phyloP scores from a whole-genome alignment of 352 stramenopile genomes.

The Phytophthora palmivora region DNA sequence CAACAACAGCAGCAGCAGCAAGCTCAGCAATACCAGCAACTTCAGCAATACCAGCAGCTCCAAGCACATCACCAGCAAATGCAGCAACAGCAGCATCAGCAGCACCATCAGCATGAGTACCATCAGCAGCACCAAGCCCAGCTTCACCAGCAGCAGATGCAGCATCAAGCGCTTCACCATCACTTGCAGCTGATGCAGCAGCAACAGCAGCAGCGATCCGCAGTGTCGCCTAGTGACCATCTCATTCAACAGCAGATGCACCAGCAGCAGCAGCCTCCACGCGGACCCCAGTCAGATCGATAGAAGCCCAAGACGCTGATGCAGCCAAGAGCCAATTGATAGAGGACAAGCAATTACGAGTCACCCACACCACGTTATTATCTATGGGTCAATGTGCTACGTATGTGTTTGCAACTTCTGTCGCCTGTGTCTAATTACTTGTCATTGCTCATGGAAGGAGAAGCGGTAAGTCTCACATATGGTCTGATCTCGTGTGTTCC shows the following conservation, averaged over 20 bases:
- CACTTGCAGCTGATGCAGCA: conserved; percentile 61
- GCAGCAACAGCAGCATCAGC: conserved; percentile 43
- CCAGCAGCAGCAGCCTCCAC: conserved; percentile 37
- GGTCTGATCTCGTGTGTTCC: conserved; percentile 86
- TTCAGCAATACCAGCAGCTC: conserved; percentile 58
- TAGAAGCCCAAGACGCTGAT: conserved; percentile 8
- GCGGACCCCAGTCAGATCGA: conserved; percentile 34
- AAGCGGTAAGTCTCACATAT: conserved; percentile 80
- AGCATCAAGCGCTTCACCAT: conserved; percentile 57
- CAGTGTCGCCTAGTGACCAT: conserved; percentile 38
- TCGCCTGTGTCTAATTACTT: conserved; percentile 31
- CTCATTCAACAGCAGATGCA: conserved; percentile 43
- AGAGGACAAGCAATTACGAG: conserved; percentile 28
- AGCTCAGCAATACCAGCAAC: conserved; percentile 57
- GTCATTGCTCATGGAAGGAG: conserved; percentile 65
- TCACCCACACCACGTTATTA: conserved; percentile 29
- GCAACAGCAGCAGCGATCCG: conserved; percentile 40
- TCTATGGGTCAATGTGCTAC: conserved; percentile 41
- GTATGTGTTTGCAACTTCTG: conserved; percentile 29
- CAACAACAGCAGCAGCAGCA: conserved; percentile 55
- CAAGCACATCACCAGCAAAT: conserved; percentile 61
- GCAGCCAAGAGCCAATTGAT: conserved; percentile 12
- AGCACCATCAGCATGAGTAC: conserved; percentile 40
- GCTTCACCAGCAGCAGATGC: conserved; percentile 64
- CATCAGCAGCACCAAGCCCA: conserved; percentile 55